A percentile compares a stretch with the other conserved stretches of the same genome.
Conservation (phyloP, 257 asterid genomes). For the Coffea eugenioides region DNA sequence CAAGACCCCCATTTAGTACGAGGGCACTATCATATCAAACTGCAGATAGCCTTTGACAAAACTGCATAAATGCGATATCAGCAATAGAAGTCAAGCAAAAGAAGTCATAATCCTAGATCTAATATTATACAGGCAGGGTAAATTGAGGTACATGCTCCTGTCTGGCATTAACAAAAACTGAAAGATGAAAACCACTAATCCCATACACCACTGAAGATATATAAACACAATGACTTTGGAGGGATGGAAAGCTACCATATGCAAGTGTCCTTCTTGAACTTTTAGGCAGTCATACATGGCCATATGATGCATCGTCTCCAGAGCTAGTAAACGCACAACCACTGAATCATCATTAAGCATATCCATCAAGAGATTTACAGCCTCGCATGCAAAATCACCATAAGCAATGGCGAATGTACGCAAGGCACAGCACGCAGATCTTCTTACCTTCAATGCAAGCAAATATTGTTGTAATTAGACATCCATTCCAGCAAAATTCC, state of each 20-base stretch:
- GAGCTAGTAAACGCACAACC: constrained; percentile 67
- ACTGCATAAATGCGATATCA: neutral
- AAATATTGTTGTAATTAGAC: constrained; percentile 25
- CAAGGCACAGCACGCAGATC: constrained; percentile 84
- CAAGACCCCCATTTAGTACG: neutral
- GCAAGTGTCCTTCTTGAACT: constrained; percentile 62
- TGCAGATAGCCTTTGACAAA: neutral
- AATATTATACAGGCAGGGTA: neutral
- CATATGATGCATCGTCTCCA: constrained; percentile 65
- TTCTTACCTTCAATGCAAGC: constrained; percentile 67
- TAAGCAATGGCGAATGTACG: constrained; percentile 48
- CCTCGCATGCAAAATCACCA: constrained; percentile 61
- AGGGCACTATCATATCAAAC: neutral
- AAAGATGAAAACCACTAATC: neutral
- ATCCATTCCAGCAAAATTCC: constrained; percentile 18
- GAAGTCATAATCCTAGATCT: neutral
- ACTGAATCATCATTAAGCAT: constrained; percentile 73
- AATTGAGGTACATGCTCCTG: neutral
- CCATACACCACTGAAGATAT: neutral
- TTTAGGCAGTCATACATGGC: constrained; percentile 47
- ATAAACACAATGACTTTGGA: constrained; percentile 4
- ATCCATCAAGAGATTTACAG: constrained; percentile 58
- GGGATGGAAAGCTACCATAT: constrained; percentile 50
- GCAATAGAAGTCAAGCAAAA: neutral
- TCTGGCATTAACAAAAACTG: neutral